Percentiles rank a stretch among this genome's conserved stretches.
phyloP scores from a whole-genome alignment of 352 stramenopile genomes.

The Phytopythium boreale region DNA sequence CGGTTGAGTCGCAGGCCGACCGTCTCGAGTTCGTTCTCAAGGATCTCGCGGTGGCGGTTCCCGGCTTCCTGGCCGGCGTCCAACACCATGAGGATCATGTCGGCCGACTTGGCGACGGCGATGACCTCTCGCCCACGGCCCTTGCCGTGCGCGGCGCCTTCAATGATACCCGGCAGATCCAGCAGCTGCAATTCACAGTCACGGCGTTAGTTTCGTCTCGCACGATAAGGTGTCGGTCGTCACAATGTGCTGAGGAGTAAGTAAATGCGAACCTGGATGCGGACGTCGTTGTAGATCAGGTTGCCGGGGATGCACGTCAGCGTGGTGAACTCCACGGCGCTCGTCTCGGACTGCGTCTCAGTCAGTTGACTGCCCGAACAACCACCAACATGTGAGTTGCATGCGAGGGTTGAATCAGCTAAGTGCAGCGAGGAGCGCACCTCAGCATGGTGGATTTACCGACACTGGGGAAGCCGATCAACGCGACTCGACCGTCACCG shows the following conservation, averaged over 20 bases:
- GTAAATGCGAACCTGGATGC: conserved; percentile 88
- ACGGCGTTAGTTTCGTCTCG: background rate
- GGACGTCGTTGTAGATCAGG: conserved; percentile 94
- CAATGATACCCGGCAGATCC: conserved; percentile 99
- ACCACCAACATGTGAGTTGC: background rate
- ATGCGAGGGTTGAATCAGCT: background rate
- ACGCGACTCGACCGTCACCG: conserved; percentile 95
- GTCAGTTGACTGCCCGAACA: conserved; percentile 84
- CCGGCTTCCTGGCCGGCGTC: conserved; percentile 98
- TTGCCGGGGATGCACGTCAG: conserved; percentile 98
- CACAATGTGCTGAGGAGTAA: background rate
- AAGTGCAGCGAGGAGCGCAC: conserved; percentile 14
- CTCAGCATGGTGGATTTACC: conserved; percentile 88
- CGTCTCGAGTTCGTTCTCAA: conserved; percentile 98
- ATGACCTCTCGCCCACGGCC: conserved; percentile 98
- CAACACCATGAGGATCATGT: conserved; percentile 99
- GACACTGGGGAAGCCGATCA: conserved; percentile 94
- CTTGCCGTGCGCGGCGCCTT: conserved; percentile 97
- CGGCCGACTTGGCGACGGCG: conserved; percentile 96
- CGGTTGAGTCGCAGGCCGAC: conserved; percentile 98
- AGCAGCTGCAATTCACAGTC: conserved; percentile 72
- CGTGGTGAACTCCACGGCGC: conserved; percentile 98
- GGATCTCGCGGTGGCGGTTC: conserved; percentile 95
- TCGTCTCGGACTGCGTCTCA: conserved; percentile 95
- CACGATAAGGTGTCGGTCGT: background rate